A percentile compares a stretch with the other conserved stretches of the same genome.
These are phyloP conservation scores for Penicillium occitanis DNA, from an alignment of 2,329 filamentous ascomycete genomes.

Conservation along the genomic window DNA sequence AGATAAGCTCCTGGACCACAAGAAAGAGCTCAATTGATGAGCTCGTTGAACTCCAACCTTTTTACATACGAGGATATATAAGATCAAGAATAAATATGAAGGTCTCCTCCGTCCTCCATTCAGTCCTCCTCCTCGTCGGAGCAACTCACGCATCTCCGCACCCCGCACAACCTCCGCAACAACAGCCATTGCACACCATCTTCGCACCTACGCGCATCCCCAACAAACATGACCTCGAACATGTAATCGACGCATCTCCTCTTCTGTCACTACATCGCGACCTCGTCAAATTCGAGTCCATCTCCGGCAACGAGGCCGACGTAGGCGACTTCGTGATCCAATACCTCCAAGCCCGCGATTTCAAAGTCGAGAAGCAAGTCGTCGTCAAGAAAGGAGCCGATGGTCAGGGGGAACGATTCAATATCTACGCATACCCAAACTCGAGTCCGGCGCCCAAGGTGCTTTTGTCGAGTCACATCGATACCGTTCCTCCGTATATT, in stretches of 20 bases:
- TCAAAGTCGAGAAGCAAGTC: conserved; percentile 62
- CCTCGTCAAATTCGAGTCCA: conserved; percentile 72
- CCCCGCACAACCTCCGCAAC: conserved; percentile 17
- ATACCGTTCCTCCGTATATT: conserved; percentile 59
- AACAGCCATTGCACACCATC: conserved; percentile 4
- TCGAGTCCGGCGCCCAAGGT: conserved; percentile 32
- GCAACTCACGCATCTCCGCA: conserved; percentile 10
- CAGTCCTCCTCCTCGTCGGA: conserved; percentile 15
- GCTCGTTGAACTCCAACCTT: not conserved
- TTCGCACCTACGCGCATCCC: not conserved
- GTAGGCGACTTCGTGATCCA: conserved; percentile 68
- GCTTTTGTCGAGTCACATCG: conserved; percentile 71
- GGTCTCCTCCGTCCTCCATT: not conserved
- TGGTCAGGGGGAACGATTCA: conserved; percentile 58
- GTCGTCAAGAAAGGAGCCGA: conserved; percentile 25
- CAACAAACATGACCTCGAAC: conserved; percentile 27
- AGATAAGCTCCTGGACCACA: not conserved
- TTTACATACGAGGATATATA: not conserved
- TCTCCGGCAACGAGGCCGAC: conserved; percentile 66
- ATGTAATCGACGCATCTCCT: conserved; percentile 43
- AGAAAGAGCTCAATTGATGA: conserved; percentile 4
- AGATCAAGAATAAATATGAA: not conserved
- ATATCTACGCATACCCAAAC: conserved; percentile 66
- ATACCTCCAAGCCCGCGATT: conserved; percentile 62
- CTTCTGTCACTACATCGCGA: conserved; percentile 72